A percentile compares a stretch with the other conserved stretches of the same genome.
Conservation (phyloP, 1,284 basidiomycete genomes). For the Sporisorium iseilematis-ciliati region DNA sequence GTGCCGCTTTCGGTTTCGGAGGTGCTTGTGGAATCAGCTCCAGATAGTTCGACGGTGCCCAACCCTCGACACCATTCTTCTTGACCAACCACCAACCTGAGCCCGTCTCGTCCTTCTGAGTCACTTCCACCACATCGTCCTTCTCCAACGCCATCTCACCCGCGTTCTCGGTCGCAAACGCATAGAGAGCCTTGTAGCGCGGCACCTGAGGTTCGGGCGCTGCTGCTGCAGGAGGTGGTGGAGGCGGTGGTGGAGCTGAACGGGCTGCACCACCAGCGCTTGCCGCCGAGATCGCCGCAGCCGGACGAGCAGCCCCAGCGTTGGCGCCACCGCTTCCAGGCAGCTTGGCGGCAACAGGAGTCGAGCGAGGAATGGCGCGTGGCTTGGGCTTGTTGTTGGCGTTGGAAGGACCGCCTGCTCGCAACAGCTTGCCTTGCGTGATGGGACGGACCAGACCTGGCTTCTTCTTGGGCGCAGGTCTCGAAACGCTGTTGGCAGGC, state of each 20-base stretch:
- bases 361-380: conserved; percentile 45
- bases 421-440: conserved; percentile 83
- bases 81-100: conserved; percentile 92
- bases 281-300: conserved; percentile 43
- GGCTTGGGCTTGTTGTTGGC: conserved; percentile 64
- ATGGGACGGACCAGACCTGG: conserved; percentile 84
- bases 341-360: conserved; percentile 38
- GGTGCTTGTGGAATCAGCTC: conserved; percentile 76
- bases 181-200: conserved; percentile 78
- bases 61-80: conserved; percentile 85
- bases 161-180: conserved; percentile 83
- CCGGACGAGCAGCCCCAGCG: conserved; percentile 17
- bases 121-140: conserved; percentile 89
- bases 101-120: conserved; percentile 82
- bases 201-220: conserved; percentile 76
- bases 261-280: conserved; percentile 60
- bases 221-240: conserved; percentile 70
- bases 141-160: conserved; percentile 91
- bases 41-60: conserved; percentile 95
- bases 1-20: conserved; percentile 71
- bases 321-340: conserved; percentile 22
- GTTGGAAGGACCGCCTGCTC: conserved; percentile 77
- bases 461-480: conserved; percentile 87
- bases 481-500: conserved; percentile 81
- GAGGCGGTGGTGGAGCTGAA: conserved; percentile 71